These are phyloP conservation scores for Dioscorea cayenensis DNA, from an alignment of 116 monocot genomes.

Conservation along the genomic window DNA sequence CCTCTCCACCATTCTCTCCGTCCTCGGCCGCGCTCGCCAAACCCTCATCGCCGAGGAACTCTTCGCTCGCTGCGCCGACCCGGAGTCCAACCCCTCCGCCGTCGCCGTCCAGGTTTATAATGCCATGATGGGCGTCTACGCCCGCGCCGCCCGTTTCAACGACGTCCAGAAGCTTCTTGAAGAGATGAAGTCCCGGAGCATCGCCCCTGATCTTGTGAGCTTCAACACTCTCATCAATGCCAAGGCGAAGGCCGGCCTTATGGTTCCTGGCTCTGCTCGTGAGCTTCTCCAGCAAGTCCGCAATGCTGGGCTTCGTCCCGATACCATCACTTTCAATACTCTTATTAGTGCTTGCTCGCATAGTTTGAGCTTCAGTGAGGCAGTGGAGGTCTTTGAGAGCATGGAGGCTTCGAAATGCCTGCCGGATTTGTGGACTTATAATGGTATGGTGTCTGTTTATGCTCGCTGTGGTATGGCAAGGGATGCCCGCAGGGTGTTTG, in stretches of 20 bases:
- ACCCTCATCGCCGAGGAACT: conserved; percentile 62
- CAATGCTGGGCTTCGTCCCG: conserved; percentile 63
- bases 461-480: conserved; percentile 52
- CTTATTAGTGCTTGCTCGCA: conserved; percentile 76
- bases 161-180: conserved; percentile 50
- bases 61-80: conserved; percentile 29
- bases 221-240: conserved; percentile 93
- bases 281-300: conserved; percentile 66
- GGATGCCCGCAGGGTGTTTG: conserved; percentile 55
- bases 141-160: conserved; percentile 48
- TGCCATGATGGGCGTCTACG: conserved; percentile 92
- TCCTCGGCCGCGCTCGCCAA: conserved; percentile 72
- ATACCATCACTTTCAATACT: conserved; percentile 88
- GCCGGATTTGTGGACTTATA: conserved; percentile 96
- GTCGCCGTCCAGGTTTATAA: conserved; percentile 77
- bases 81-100: conserved; percentile 9
- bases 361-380: conserved; percentile 48
- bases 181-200: conserved; percentile 40
- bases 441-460: conserved; percentile 77
- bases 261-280: conserved; percentile 37
- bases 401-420: conserved; percentile 59
- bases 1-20: conserved; percentile 57
- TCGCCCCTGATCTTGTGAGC: conserved; percentile 90
- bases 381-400: conserved; percentile 42
- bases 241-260: conserved; percentile 45